Conservation (phyloP, 208 protist species). For the Crithidia sp. region DNA sequence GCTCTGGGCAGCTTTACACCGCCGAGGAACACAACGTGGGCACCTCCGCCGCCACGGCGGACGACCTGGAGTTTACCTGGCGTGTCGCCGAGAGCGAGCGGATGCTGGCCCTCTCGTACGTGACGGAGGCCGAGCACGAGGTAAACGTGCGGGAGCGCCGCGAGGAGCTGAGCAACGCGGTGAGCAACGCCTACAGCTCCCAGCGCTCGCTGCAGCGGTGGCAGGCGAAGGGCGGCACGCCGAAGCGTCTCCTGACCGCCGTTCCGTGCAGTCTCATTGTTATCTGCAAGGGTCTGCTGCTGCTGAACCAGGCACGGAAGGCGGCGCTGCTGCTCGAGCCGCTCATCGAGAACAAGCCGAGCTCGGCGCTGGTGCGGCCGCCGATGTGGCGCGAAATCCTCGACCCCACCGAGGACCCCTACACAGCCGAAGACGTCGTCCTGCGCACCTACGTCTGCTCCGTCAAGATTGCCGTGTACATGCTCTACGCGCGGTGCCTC, state of each 20-base stretch:
- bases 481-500: conserved; percentile 82
- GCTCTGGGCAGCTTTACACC: conserved; percentile 54
- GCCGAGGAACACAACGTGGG: conserved; percentile 55
- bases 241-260: conserved; percentile 73
- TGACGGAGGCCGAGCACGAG: conserved; percentile 85
- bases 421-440: conserved; percentile 71
- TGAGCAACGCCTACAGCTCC: conserved; percentile 87
- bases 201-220: conserved; percentile 82
- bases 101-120: conserved; percentile 82
- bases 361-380: conserved; percentile 68
- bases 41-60: conserved; percentile 26
- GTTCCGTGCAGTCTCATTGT: conserved; percentile 78
- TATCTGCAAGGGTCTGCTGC: conserved; percentile 69
- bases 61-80: conserved; percentile 64
- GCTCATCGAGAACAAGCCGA: conserved; percentile 82
- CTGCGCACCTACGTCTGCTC: conserved; percentile 69
- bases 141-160: conserved; percentile 81
- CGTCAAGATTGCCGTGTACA: conserved; percentile 76
- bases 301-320: conserved; percentile 82
- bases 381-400: conserved; percentile 77
- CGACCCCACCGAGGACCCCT: conserved; percentile 44
- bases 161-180: conserved; percentile 82
- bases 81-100: conserved; percentile 83
- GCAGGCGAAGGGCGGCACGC: conserved; percentile 62
- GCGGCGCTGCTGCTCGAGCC: conserved; percentile 84